Conservation (phyloP, 345 rosid species). For the Brassica rapa region DNA sequence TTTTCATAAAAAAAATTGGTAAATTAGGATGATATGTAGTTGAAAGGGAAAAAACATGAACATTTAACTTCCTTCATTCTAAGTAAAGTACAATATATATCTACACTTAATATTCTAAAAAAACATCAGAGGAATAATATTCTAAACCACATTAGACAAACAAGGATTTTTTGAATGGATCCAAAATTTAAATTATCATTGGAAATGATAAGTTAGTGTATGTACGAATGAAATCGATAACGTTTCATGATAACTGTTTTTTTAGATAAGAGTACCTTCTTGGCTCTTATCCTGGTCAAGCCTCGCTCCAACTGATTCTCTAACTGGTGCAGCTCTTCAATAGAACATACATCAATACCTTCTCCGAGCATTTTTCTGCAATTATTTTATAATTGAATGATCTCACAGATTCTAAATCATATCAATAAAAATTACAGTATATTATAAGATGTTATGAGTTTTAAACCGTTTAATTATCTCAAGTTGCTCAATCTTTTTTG, state of each 20-base stretch:
- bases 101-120: neutral
- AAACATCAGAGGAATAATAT: no score
- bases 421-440: neutral
- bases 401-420: neutral
- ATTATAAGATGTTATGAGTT: neutral
- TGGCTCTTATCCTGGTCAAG: constrained; percentile 70
- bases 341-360: constrained; percentile 59
- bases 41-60: neutral
- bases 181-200: neutral
- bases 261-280: constrained; percentile 54
- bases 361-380: constrained; percentile 73
- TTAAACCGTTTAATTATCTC: constrained; percentile 62
- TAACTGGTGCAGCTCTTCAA: constrained; percentile 63
- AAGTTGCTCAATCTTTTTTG: constrained; percentile 64
- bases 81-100: neutral
- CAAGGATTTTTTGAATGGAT: neutral
- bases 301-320: constrained; percentile 84
- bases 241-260: neutral
- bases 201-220: neutral
- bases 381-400: neutral
- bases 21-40: neutral
- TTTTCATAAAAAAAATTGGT: neutral
- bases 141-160: neutral
- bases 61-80: neutral
- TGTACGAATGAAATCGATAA: neutral